These are phyloP conservation scores for Cutaneotrichosporon sp. DNA, from an alignment of 1,284 basidiomycete species.

Conservation along the genomic window DNA sequence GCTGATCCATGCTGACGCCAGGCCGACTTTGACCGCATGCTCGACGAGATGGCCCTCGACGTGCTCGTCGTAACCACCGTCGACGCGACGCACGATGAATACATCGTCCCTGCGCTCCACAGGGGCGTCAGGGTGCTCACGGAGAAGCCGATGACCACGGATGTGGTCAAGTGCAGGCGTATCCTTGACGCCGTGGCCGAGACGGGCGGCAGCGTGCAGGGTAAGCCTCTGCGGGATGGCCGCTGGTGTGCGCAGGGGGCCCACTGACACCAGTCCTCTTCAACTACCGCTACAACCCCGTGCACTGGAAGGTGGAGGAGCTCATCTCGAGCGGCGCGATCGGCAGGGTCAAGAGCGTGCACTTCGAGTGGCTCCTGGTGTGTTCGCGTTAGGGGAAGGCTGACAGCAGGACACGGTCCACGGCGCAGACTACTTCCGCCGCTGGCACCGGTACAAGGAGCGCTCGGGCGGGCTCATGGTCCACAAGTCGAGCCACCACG, in stretches of 20 bases:
- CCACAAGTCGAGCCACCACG: constrained; percentile 61
- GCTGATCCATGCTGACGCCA: no score
- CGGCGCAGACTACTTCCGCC: constrained; percentile 62
- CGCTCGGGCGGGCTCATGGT: constrained; percentile 61
- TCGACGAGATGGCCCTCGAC: constrained; percentile 58
- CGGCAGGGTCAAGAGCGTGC: constrained; percentile 60
- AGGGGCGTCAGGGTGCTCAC: constrained; percentile 56
- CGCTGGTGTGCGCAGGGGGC: no score
- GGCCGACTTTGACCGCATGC: constrained; percentile 58
- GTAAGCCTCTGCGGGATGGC: no score
- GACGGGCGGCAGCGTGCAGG: constrained; percentile 52
- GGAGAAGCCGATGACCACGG: constrained; percentile 63
- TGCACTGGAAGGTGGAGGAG: constrained; percentile 61
- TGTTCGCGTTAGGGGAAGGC: constrained; percentile 20
- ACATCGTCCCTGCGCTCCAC: constrained; percentile 54
- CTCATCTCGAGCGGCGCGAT: constrained; percentile 60
- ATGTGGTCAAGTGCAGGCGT: constrained; percentile 58
- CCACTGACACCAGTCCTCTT: constrained; percentile 36
- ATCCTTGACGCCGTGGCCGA: constrained; percentile 58
- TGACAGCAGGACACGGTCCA: constrained; percentile 55
- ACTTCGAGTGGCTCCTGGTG: constrained; percentile 61
- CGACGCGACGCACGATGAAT: constrained; percentile 59
- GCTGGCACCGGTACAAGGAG: constrained; percentile 61
- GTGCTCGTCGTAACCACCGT: constrained; percentile 61
- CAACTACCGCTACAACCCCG: constrained; percentile 60